Base-by-base conservation (phyloP, 1,139 yeast genomes). In the Suhomyces bolitotheri region DNA sequence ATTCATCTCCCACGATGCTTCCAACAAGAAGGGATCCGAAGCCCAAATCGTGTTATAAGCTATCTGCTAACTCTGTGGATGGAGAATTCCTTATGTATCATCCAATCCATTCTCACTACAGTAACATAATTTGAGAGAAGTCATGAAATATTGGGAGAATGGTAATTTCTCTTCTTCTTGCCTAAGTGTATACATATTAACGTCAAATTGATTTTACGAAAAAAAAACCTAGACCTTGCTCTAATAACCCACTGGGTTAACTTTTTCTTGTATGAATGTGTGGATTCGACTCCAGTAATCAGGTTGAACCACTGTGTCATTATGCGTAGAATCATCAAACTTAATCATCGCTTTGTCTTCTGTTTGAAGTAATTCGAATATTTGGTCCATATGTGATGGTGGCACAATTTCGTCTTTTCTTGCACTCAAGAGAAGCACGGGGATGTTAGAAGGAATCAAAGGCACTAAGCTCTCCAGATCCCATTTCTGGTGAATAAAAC, bases 351-450 rank as follows among this genome's bases (percentile, higher is more conserved):
- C 53, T 52, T 82, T 82, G 21, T 59, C 57, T 2, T 56, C 49
- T 22, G 76, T 58, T 11, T 67, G 66, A 31, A 82, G 65, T 29
- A 76, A 49, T 26, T 73, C 73, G 54, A 56, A 82, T 23, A 92
- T 70, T 29, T 53, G 56, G 38, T 73, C 73, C 92, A 90, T 87
- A 52, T 92, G 97, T 1, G 49, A 48, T 0, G 96, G 95, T 1
- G 97, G 97, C 1, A 92, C 96, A 22, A 92, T 80, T 59, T 92
- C 98, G 62, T 92, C 98, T 27, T 70, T 65, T 17, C 75, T 62
- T 0, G 96, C 97, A 47, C 85, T 77, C 31, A 90, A 57, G 49
- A 90, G 77, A 33, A 90, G 66, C 22, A 82, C 71, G 0, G 96
- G 95, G 5, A 84, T 66, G 7, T 66, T 55, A 0, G 70, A 47